Base-by-base conservation (phyloP, 768 basidiomycete genomes). In the Kwoniella europaea region DNA sequence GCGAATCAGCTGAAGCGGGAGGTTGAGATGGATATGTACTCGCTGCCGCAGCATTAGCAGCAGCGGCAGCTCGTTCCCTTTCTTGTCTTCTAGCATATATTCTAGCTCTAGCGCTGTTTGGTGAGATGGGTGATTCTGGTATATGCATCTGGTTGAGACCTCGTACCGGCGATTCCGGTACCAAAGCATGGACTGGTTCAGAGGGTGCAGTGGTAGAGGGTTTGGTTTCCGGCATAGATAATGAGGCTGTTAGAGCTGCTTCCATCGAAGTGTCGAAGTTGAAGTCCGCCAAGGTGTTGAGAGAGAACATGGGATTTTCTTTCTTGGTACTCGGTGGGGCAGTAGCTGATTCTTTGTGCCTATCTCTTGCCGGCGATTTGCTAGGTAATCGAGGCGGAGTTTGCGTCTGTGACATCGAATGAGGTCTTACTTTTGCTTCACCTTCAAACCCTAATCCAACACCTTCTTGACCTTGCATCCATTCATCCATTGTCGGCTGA, bases 291-390 rank as follows among this genome's bases (percentile, higher is more conserved):
- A 79, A 71, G 5, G 73, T 65, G 18, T 68, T 71, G 3, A 76
- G 64, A 57, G 68, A 68, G 29, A 69, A 64, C 46, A 67, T 18
- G 15, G 67, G 18, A 35, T 68, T 59, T 13, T 68, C 67, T 27
- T 42, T 41, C 13, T 41, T 59, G 10, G 71, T 10, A 12, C 54
- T 52, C 5, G 58, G 53, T 18, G 56, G 50, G 0, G 71, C 71
- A 91, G 91, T 76, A 90, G 86, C 20, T 87, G 82, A 41, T 35
- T 62, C 63, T 50, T 44, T 9, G 24, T 7, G 54, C 53, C 53
- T 53, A 15, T 60, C 52, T 24, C 60, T 41, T 27, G 61, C 58
- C 3, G 58, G 68, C 27, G 57, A 52, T 35, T 58, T 58, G 10
- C 20, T 60, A 27, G 35, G 67, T 24, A 57, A 22, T 20, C 50